Evolutionary conservation across 345 rosid genomes (phyloP).

Genomic region (Psidium guajava): DNA sequence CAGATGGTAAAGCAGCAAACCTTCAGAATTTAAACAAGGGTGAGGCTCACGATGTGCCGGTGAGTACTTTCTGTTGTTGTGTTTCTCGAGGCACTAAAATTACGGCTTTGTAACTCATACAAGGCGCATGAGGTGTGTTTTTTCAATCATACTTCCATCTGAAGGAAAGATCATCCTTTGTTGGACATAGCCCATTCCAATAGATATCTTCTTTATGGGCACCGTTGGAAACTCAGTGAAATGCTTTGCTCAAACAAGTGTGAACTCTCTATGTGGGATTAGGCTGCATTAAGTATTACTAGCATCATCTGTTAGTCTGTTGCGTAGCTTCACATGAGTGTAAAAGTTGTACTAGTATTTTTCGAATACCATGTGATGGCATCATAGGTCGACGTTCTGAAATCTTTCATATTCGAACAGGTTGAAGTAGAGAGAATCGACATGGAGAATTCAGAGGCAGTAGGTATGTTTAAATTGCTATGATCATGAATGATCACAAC

Average conservation of each 20-base stretch:
- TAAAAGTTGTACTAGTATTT: neutral
- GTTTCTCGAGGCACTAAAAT: neutral
- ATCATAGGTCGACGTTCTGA: neutral
- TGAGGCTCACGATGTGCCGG: neutral
- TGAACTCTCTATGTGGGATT: neutral
- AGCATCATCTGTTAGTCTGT: neutral
- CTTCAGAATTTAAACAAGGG: slow-evolving; percentile 1
- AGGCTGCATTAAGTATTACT: neutral
- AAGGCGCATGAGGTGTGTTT: neutral
- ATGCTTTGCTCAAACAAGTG: neutral
- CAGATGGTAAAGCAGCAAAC: slow-evolving; percentile 20
- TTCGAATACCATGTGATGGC: neutral
- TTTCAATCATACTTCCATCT: neutral
- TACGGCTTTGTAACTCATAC: neutral
- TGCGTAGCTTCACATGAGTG: neutral
- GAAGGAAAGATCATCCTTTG: neutral
- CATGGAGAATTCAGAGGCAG: slow-evolving; percentile 14
- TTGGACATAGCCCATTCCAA: neutral
- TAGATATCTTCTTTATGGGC: neutral
- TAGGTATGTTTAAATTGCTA: slow-evolving; percentile 16
- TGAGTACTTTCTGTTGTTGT: neutral
- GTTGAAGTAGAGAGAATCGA: slow-evolving; percentile 29
- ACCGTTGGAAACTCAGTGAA: neutral
- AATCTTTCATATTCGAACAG: slow-evolving; percentile 7
- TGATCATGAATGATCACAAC: neutral